Evolutionary conservation across 2,329 filamentous ascomycete genomes (phyloP), one percentile per base, ranked within the genome.

Genomic region (Cadophora luteo-olivacea): DNA sequence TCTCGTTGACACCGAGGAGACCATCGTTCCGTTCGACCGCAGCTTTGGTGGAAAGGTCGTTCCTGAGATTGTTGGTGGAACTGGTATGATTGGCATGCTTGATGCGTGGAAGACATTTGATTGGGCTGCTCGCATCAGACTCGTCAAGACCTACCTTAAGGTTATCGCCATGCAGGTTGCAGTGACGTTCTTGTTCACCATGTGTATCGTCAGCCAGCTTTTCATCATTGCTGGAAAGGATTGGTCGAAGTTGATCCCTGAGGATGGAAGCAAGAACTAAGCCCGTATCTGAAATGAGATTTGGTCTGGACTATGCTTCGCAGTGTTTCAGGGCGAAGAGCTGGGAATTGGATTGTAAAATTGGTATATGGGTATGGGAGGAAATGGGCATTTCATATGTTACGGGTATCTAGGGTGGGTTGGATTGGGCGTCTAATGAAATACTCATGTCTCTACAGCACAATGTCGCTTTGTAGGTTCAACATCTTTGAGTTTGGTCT

Each of bases 11-110:
- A 89, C 92, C 22, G 87, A 94, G 73, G 91, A 97, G 81, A 89
- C 92, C 32, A 92, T 97, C 72, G 90, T 98, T 45, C 91, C 93
- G 38, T 97, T 98, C 76, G 95, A 98, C 83, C 92, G 94, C 72
- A 91, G 90, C 36, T 97, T 97, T 76, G 88, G 86, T 71, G 92
- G 92, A 74, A 91, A 89, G 77, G 87, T 95, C 33, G 87, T 91
- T 72, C 89, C 92, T n/a, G 86, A 87, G 69, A 85, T 93, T 61
- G 83, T 93, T n/a, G 90, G 88, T 68, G 92, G 91, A 65, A 87
- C 85, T 71, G 92, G 92, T 72, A 89, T 87, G 73, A 85, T 92
- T 70, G 87, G 91, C 51, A 86, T 95, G 76, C 79, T 87, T 61
- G 91, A 95, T 75, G 94, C 93, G 0, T 94, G 93, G 92, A 86